phyloP scores from a whole-genome alignment of 495 filamentous ascomycete species.

The Platismatia glauca region DNA sequence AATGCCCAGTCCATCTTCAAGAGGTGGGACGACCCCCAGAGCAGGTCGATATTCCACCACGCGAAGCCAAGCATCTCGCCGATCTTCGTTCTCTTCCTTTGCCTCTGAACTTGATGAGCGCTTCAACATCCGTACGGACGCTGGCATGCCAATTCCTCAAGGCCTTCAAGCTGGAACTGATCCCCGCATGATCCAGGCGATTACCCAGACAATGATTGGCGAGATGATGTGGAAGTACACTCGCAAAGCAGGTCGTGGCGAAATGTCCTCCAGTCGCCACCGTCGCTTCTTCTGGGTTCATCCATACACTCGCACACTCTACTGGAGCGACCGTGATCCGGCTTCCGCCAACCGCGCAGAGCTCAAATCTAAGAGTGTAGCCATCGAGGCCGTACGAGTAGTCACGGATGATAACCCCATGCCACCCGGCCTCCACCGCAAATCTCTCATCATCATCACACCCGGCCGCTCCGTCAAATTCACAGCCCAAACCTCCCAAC shows the following conservation, averaged over 20 bases:
- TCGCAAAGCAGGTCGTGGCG: slow-evolving; percentile 73
- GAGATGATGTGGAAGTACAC: slow-evolving; percentile 99
- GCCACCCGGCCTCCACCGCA: slow-evolving; percentile 87
- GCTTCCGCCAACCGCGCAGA: slow-evolving; percentile 65
- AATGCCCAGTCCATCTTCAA: slow-evolving; percentile 28
- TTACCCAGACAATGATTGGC: slow-evolving; percentile 99
- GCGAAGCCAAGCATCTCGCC: slow-evolving; percentile 53
- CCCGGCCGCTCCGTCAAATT: slow-evolving; percentile 84
- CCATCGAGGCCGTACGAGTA: slow-evolving; percentile 85
- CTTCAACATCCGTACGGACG: slow-evolving; percentile 62
- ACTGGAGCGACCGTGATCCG: slow-evolving; percentile 93
- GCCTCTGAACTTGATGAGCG: slow-evolving; percentile 84
- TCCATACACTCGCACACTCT: slow-evolving; percentile 90
- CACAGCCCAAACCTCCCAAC: slow-evolving; percentile 83
- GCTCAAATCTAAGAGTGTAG: slow-evolving; percentile 85
- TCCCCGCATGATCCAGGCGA: slow-evolving; percentile 97
- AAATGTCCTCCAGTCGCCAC: slow-evolving; percentile 81
- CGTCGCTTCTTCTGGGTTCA: slow-evolving; percentile 98
- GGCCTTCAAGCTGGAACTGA: slow-evolving; percentile 63
- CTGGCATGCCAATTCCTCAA: slow-evolving; percentile 45
- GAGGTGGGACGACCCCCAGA: slow-evolving; percentile 49
- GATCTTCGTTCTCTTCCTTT: slow-evolving; percentile 90
- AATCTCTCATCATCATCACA: slow-evolving; percentile 83
- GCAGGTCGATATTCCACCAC: slow-evolving; percentile 38
- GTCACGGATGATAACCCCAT: slow-evolving; percentile 94